A percentile compares a stretch with the other conserved stretches of the same genome.
Conservation (phyloP, 352 stramenopile genomes). For the Pythium vanterpoolii region DNA sequence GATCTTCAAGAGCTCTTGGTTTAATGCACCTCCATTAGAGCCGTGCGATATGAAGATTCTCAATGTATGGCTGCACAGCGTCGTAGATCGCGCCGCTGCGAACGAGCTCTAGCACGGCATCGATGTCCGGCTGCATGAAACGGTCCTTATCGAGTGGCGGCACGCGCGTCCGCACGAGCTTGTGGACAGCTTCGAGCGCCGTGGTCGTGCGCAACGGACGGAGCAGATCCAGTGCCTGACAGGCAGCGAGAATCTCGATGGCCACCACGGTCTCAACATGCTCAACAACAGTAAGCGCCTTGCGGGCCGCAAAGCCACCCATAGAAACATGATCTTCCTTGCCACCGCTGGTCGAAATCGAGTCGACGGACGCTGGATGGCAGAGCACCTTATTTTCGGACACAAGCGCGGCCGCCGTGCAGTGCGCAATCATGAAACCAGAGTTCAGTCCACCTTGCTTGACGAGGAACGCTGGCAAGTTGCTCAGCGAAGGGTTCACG, state of each 20-base stretch:
- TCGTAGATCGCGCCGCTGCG: conserved; percentile 64
- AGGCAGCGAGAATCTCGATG: conserved; percentile 85
- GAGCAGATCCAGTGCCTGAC: conserved; percentile 86
- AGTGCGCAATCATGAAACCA: conserved; percentile 91
- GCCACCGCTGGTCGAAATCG: conserved; percentile 82
- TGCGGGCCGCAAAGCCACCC: conserved; percentile 80
- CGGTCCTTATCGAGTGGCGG: conserved; percentile 73
- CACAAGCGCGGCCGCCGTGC: conserved; percentile 80
- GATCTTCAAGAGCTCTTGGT: neutral
- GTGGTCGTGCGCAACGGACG: conserved; percentile 79
- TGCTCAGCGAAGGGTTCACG: conserved; percentile 85
- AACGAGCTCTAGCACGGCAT: conserved; percentile 76
- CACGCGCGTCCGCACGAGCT: conserved; percentile 66
- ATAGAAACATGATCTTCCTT: conserved; percentile 92
- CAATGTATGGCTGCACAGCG: conserved; percentile 51
- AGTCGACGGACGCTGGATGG: conserved; percentile 85
- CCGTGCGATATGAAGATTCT: conserved; percentile 41
- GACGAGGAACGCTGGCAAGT: conserved; percentile 83
- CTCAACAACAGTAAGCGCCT: conserved; percentile 82
- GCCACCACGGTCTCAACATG: conserved; percentile 87
- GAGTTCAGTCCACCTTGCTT: conserved; percentile 86
- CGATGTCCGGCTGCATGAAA: conserved; percentile 88
- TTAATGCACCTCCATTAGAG: conserved; percentile 26
- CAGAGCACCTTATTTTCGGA: conserved; percentile 90
- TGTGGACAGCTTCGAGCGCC: conserved; percentile 73